Evolutionary conservation across 73 alveolate species (phyloP), one percentile per base, ranked within the genome.

Genomic region (Symbiodinium pilosum): DNA sequence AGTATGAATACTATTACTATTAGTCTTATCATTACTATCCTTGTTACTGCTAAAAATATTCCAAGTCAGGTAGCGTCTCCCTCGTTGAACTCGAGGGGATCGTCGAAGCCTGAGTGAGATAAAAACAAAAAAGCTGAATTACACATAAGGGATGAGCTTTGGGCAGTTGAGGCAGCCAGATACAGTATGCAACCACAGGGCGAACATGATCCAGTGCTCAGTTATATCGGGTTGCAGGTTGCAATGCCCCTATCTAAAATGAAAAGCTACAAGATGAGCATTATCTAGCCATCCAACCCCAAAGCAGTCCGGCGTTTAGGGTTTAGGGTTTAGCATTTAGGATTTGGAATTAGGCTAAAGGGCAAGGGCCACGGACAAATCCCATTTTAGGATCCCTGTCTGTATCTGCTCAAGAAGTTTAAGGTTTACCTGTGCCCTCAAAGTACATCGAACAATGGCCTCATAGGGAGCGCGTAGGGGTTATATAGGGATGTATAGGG

Each of bases 51-150:
- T n/a, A n/a, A n/a, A n/a, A n/a, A n/a, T n/a, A n/a, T n/a, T n/a
- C n/a, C n/a, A 7, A 26, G 81, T 28, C 14, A 38, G 34, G 81
- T 26, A 38, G 32, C 97, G 26, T 91, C 97, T 28, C 97, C 97
- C 38, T 91, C 97, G 54, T 91, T 91, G 97, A 91, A 91, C 97
- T 91, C 51, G 36, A 32, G 86, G 12, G 86, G 51, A 47, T 38
- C 86, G 51, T 38, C 81, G 81, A 64, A 64, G 30, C 81, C 81
- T 64, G 24, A 18, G 81, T 38, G 39, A 28, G 1, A 0, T 32
- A 64, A 14, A 47, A 47, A 6, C 6, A 47, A 14, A 14, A 6
- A 47, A 47, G 59, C 59, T 6, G 21, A 47, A 47, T 14, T 47
- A 14, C 59, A n/a, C n/a, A n/a, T n/a, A n/a, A n/a, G n/a, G n/a